Evolutionary conservation across 345 rosid species (phyloP).

Genomic region (Pistacia vera): DNA sequence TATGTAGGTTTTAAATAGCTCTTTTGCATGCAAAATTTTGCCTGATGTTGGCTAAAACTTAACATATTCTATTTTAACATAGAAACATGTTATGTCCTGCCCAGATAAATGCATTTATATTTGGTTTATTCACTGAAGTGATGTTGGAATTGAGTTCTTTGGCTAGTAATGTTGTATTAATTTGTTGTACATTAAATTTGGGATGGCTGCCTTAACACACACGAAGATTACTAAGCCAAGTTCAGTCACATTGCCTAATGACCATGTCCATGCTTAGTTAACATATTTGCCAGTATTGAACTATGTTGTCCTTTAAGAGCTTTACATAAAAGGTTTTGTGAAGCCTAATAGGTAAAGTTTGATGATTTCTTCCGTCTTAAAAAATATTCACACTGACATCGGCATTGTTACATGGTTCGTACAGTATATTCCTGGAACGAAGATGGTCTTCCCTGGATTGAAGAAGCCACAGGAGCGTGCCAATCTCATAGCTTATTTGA

Average conservation of each 20-base stretch:
- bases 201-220: not conserved
- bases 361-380: not conserved
- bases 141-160: not conserved
- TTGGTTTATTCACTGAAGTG: not conserved
- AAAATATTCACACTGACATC: not conserved
- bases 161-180: not conserved
- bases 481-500: conserved; percentile 75
- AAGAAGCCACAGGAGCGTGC: conserved; percentile 85
- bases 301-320: too few species aligned
- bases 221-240: too few species aligned
- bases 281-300: too few species aligned
- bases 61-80: not conserved
- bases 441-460: conserved; percentile 87
- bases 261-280: too few species aligned
- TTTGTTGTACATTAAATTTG: too few species aligned
- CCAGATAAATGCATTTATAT: too few species aligned
- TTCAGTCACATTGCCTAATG: too few species aligned
- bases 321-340: too few species aligned
- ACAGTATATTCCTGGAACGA: conserved; percentile 81
- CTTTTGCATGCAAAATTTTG: not conserved
- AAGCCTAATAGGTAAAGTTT: not conserved
- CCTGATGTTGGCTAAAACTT: too few species aligned
- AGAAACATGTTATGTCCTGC: not conserved
- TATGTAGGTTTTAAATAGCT: too few species aligned
- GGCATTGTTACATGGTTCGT: not conserved